These are phyloP conservation scores for Aureobasidium sp. DNA, from an alignment of 2,329 filamentous ascomycete species.

Conservation along the genomic window DNA sequence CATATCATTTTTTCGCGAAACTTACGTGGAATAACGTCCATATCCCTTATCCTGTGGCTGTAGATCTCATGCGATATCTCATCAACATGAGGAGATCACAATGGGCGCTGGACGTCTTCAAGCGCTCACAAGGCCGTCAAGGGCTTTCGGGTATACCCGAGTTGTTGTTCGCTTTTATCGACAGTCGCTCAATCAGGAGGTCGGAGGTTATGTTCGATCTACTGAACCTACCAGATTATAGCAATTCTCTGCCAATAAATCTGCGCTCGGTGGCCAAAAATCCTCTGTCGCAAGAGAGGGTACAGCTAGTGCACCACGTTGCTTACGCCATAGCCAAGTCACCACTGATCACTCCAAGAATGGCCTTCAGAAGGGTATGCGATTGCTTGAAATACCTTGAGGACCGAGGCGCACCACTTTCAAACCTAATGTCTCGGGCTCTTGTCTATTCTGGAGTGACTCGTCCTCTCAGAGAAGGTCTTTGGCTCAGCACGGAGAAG, in stretches of 20 bases:
- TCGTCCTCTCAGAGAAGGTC: slow-evolving; percentile 32
- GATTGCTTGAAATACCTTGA: slow-evolving; percentile 39
- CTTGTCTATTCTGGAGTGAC: slow-evolving; percentile 42
- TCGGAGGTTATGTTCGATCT: slow-evolving; percentile 16
- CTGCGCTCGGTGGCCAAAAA: not conserved
- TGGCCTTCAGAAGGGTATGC: slow-evolving; percentile 37
- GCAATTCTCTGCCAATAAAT: slow-evolving; percentile 12
- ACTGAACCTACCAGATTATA: slow-evolving; percentile 15
- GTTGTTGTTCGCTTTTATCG: slow-evolving; percentile 17
- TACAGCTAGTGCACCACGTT: slow-evolving; percentile 36
- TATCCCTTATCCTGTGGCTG: slow-evolving; percentile 7
- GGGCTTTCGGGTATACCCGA: slow-evolving; percentile 15
- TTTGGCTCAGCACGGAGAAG: slow-evolving; percentile 25
- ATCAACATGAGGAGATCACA: not conserved
- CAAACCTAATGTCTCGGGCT: slow-evolving; percentile 36
- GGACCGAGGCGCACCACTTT: slow-evolving; percentile 33
- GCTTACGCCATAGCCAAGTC: slow-evolving; percentile 36
- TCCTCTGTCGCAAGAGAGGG: slow-evolving; percentile 27
- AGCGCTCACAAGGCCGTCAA: slow-evolving; percentile 9
- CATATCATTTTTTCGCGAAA: not conserved
- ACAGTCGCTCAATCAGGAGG: slow-evolving; percentile 7
- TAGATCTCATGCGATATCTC: slow-evolving; percentile 17
- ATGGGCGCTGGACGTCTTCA: slow-evolving; percentile 18
- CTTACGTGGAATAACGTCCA: not conserved
- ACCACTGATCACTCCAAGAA: slow-evolving; percentile 27